A percentile compares a stretch with the other conserved stretches of the same genome.
Conservation (phyloP, 179 eudicot species). For the Actinidia arguta region DNA sequence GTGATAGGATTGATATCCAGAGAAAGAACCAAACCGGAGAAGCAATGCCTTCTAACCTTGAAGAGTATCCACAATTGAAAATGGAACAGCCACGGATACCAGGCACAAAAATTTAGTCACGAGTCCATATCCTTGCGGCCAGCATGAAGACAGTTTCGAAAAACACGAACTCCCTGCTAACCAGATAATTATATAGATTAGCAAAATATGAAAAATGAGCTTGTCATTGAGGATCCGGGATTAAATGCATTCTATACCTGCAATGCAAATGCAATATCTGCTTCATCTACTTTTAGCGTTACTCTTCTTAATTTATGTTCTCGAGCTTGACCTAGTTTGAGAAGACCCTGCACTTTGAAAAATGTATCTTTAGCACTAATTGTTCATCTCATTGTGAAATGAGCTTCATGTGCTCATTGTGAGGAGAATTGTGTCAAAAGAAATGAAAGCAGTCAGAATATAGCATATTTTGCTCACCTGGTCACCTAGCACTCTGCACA, state of each 20-base stretch:
- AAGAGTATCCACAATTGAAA: background rate
- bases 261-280: conserved; percentile 83
- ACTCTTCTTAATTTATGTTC: conserved; percentile 73
- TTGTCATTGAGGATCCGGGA: too few species aligned
- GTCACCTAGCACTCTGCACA: conserved; percentile 91
- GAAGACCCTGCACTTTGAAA: conserved; percentile 64
- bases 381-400: background rate
- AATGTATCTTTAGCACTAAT: background rate
- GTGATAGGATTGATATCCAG: background rate
- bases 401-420: background rate
- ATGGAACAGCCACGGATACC: background rate
- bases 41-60: conserved; percentile 13
- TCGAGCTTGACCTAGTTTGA: conserved; percentile 75
- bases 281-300: conserved; percentile 74
- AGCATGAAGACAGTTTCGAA: conserved; percentile 77
- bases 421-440: background rate
- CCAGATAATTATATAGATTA: background rate
- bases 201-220: too few species aligned
- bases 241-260: conserved; percentile 51
- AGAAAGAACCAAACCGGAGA: too few species aligned
- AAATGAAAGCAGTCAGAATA: background rate
- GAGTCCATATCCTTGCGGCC: background rate
- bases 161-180: conserved; percentile 83
- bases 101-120: background rate
- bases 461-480: conserved; percentile 54